Conservation (phyloP, 164 flowering plant genomes). For the Nelumbo lutea region DNA sequence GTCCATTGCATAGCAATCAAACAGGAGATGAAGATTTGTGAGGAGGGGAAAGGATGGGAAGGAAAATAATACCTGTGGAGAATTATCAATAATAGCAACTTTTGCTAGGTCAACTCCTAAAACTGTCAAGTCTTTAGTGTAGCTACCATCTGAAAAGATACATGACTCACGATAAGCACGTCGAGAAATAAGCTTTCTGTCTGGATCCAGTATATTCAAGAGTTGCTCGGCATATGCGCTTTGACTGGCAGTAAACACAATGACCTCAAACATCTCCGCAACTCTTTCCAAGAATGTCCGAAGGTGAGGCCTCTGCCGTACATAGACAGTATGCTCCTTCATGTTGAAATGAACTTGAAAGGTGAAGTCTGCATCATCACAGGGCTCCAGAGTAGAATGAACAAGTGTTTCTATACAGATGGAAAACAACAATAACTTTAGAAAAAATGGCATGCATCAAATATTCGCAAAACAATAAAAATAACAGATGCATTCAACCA, state of each 20-base stretch:
- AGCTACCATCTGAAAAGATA: slow-evolving; percentile 73
- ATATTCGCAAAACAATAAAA: neutral
- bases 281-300: slow-evolving; percentile 67
- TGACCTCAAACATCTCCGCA: slow-evolving; percentile 87
- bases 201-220: slow-evolving; percentile 79
- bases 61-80: slow-evolving; percentile 74
- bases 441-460: neutral
- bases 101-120: slow-evolving; percentile 93
- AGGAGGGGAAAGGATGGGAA: neutral
- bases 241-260: slow-evolving; percentile 94
- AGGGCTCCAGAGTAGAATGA: slow-evolving; percentile 74
- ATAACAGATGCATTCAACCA: neutral
- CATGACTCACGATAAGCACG: slow-evolving; percentile 95
- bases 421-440: slow-evolving; percentile 5
- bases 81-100: slow-evolving; percentile 89
- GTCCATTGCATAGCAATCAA: too few species aligned
- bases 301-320: slow-evolving; percentile 79
- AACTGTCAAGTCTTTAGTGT: slow-evolving; percentile 89
- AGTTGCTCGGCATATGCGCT: slow-evolving; percentile 90
- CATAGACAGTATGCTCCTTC: slow-evolving; percentile 91
- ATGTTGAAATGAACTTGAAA: slow-evolving; percentile 72
- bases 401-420: slow-evolving; percentile 87
- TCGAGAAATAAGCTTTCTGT: slow-evolving; percentile 60
- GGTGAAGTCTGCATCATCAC: slow-evolving; percentile 87
- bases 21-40: too few species aligned